Evolutionary conservation across 495 filamentous ascomycete species (phyloP).

Genomic region (Tuber umbilicatum): DNA sequence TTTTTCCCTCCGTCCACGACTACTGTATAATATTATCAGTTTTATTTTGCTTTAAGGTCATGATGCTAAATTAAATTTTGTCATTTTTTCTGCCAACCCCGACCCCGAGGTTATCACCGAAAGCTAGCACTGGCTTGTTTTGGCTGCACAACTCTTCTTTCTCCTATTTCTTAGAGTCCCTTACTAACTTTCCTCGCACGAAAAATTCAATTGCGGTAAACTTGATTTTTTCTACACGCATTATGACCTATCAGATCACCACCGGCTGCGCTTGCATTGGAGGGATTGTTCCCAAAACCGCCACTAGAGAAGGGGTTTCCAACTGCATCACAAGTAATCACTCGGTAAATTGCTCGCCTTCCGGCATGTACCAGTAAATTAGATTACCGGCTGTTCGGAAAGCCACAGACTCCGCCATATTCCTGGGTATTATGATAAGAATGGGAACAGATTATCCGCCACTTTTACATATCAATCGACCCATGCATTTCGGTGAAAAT

Average conservation of each 20-base stretch:
- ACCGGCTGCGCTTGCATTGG: background rate
- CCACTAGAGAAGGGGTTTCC: background rate
- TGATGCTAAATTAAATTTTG: too few species aligned
- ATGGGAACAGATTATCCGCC: background rate
- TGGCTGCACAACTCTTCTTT: background rate
- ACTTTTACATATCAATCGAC: background rate
- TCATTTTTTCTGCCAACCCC: constrained; percentile 45
- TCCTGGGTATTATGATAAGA: background rate
- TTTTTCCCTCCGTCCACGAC: too few species aligned
- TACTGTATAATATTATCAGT: too few species aligned
- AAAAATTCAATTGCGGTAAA: background rate
- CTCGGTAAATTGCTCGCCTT: background rate
- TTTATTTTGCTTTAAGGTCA: too few species aligned
- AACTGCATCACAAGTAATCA: background rate
- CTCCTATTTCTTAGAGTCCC: background rate
- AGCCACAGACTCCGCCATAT: background rate
- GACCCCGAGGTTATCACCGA: background rate
- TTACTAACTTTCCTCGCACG: background rate
- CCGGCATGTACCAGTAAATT: background rate
- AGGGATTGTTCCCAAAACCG: background rate
- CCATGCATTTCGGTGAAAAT: background rate
- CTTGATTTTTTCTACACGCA: background rate
- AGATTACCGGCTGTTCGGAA: background rate
- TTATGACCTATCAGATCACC: background rate
- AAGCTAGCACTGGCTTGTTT: background rate